Base-by-base conservation (phyloP, 352 stramenopile species). In the Plasmopara viticola region DNA sequence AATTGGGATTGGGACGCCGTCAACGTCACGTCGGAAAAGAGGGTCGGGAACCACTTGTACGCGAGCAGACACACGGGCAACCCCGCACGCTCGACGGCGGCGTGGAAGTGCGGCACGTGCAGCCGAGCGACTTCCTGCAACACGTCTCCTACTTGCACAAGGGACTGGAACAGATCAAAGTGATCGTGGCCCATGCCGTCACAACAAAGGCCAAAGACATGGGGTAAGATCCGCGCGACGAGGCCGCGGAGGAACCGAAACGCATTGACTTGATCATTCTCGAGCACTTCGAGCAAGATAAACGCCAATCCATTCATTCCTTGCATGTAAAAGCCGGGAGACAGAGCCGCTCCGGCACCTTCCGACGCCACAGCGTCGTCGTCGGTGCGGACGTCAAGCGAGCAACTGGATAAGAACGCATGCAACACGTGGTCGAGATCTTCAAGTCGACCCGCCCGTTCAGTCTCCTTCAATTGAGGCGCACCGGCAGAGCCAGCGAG, bases 21-120 rank as follows among this genome's bases (percentile, higher is more conserved):
- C 17, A 93, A 58, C 44, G 75, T 87, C 40, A 93, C 71, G 46
- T 93, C 83, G 15, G 83, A 93, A 47, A 93, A 93, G 14, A 93
- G 72, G 25, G 83, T 93, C 1, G 82, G 83, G 49, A 93, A 93
- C 83, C 83, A 93, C 56, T 93, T 93, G 74, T 93, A 90, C n/a
- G 80, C 80, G 12, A 93, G 53, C 13, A 93, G 59, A 60, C 77
- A 90, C 15, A 89, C 76, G 0, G 78, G 83, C 9, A 93, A 48
- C 0, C 83, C 83, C 4, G 74, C 70, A 7, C 62, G 53, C 0
- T 88, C 74, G 35, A 93, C 65, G 15, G 71, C 63, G 1, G 59
- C 51, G 40, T 83, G 56, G 44, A 93, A 87, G 3, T 54, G 64
- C 2, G 83, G 83, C 5, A 93, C 43, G 48, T 91, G 80, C 8